Percentiles rank a stretch among this genome's conserved stretches.
These are phyloP conservation scores for Xylariaceae sp. DNA, from an alignment of 2,329 filamentous ascomycete species.

Conservation along the genomic window DNA sequence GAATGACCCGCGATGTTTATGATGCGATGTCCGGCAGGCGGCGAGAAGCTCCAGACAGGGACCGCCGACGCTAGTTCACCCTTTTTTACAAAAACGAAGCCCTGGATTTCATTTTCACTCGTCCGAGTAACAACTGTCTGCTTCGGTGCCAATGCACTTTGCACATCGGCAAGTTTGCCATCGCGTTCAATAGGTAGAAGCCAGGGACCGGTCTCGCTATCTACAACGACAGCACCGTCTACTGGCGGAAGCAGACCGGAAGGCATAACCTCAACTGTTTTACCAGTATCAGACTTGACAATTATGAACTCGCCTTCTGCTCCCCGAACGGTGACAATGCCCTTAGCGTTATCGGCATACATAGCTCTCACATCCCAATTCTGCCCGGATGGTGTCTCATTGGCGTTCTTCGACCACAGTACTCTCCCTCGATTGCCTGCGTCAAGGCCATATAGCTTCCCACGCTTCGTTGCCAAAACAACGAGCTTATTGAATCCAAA, in stretches of 20 bases:
- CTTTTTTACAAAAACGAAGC: constrained; percentile 56
- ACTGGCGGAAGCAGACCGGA: constrained; percentile 48
- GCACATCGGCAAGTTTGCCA: constrained; percentile 55
- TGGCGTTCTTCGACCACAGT: constrained; percentile 74
- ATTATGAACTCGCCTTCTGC: constrained; percentile 66
- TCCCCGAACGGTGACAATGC: constrained; percentile 63
- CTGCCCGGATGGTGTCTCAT: constrained; percentile 59
- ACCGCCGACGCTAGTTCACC: constrained; percentile 51
- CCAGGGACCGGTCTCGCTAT: constrained; percentile 58
- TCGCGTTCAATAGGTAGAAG: constrained; percentile 59
- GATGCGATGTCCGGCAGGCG: constrained; percentile 70
- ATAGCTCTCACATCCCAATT: constrained; percentile 73
- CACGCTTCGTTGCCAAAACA: constrained; percentile 78
- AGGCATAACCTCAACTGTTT: constrained; percentile 52
- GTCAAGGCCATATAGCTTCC: constrained; percentile 81
- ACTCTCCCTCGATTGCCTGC: constrained; percentile 75
- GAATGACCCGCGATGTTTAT: constrained; percentile 71
- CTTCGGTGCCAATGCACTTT: constrained; percentile 53
- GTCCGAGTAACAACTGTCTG: constrained; percentile 62
- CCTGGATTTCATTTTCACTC: constrained; percentile 57
- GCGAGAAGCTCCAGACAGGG: constrained; percentile 75
- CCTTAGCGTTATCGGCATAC: constrained; percentile 61
- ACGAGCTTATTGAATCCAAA: constrained; percentile 92
- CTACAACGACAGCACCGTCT: constrained; percentile 57
- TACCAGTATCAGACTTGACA: constrained; percentile 60